Evolutionary conservation across 257 asterid species (phyloP).

Genomic region (Cynanchum wilfordii): DNA sequence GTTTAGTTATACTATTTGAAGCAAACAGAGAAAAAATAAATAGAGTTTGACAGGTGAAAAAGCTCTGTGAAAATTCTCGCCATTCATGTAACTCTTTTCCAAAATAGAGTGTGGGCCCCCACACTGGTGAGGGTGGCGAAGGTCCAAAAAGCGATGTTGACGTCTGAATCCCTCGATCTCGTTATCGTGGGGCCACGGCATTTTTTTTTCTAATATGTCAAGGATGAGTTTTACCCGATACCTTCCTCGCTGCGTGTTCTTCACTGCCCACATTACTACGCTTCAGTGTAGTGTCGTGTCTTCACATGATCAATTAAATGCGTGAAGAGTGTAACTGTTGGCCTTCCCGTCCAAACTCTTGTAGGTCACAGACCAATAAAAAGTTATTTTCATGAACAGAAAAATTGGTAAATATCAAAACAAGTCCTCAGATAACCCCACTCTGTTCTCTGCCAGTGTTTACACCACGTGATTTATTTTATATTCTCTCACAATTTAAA

Average conservation of each 20-base stretch:
- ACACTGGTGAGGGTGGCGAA: background rate
- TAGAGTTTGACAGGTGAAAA: background rate
- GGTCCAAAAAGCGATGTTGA: slow-evolving; percentile 13
- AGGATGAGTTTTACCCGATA: background rate
- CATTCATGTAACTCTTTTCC: slow-evolving; percentile 10
- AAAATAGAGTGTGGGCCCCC: slow-evolving; percentile 1
- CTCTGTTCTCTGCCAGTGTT: slow-evolving; percentile 10
- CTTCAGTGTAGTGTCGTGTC: background rate
- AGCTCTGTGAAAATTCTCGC: background rate
- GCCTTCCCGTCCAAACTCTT: slow-evolving; percentile 19
- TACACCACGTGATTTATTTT: slow-evolving; percentile 3
- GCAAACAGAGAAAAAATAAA: background rate
- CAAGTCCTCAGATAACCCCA: background rate
- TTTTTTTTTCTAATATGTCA: background rate
- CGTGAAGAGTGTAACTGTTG: slow-evolving; percentile 13
- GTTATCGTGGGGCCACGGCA: slow-evolving; percentile 13
- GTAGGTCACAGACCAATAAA: slow-evolving; percentile 34
- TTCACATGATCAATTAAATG: background rate
- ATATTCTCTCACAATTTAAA: too few species aligned
- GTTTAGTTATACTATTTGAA: background rate
- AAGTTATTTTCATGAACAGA: slow-evolving; percentile 28
- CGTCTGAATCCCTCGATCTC: slow-evolving; percentile 19
- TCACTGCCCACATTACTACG: background rate
- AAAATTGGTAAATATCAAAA: slow-evolving; percentile 9
- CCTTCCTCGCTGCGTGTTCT: slow-evolving; percentile 3